A percentile compares a stretch with the other conserved stretches of the same genome.
Conservation (phyloP, 352 stramenopile species). For the Phytophthora lateralis region DNA sequence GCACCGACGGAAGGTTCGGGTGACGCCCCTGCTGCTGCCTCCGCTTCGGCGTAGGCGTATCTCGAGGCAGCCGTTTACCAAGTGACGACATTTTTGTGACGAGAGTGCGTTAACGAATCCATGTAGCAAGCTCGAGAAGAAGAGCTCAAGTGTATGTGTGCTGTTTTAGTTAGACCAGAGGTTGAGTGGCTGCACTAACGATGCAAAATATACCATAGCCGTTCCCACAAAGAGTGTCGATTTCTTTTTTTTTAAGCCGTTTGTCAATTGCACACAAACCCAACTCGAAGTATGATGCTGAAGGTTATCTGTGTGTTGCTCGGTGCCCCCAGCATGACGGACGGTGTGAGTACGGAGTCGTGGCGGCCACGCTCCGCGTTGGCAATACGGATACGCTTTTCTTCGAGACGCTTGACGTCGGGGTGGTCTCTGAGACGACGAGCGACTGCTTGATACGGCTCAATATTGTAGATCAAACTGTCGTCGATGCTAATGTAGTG, state of each 20-base stretch:
- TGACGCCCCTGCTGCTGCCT: neutral
- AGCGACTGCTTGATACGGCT: too few relatives aligned
- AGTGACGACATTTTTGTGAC: slow-evolving; percentile 16
- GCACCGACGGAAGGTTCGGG: slow-evolving; percentile 8
- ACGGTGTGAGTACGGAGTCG: too few relatives aligned
- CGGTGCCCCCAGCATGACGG: too few relatives aligned
- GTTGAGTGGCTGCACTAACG: neutral
- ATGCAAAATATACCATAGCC: slow-evolving; percentile 1
- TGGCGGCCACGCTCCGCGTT: too few relatives aligned
- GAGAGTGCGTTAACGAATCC: slow-evolving; percentile 4
- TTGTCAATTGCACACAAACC: too few relatives aligned
- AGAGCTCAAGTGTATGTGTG: slow-evolving; percentile 12
- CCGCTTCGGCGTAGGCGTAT: slow-evolving; percentile 4
- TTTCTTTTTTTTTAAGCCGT: too few relatives aligned
- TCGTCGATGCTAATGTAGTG: too few relatives aligned
- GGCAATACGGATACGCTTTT: too few relatives aligned
- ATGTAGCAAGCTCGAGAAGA: slow-evolving; percentile 12
- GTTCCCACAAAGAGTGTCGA: too few relatives aligned
- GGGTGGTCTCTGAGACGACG: too few relatives aligned
- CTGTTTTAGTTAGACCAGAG: neutral
- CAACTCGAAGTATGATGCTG: neutral
- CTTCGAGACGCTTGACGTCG: too few relatives aligned
- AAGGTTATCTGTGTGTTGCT: neutral
- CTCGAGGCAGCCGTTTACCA: neutral
- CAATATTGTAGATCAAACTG: too few relatives aligned